These are phyloP conservation scores for Cairneyella variabilis DNA, from an alignment of 495 filamentous ascomycete species.

Conservation along the genomic window DNA sequence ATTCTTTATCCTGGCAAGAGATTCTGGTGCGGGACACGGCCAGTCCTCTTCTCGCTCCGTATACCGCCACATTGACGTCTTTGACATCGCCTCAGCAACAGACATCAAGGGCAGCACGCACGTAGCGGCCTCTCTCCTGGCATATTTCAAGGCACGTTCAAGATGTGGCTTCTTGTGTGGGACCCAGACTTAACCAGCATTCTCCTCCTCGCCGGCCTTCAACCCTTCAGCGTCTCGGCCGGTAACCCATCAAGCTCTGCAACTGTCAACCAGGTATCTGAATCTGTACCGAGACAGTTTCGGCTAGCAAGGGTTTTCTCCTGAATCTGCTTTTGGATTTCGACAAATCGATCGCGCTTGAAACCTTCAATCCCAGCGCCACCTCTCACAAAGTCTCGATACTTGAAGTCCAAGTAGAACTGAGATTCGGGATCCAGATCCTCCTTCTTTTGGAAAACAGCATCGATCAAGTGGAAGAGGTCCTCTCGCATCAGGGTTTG, in stretches of 20 bases:
- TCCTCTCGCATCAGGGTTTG: constrained; percentile 68
- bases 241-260: background rate
- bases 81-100: constrained; percentile 62
- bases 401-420: constrained; percentile 48
- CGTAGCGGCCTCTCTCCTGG: constrained; percentile 9
- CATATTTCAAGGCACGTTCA: background rate
- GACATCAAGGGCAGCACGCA: constrained; percentile 53
- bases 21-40: constrained; percentile 59
- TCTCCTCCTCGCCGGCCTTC: background rate
- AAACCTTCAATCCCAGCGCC: background rate
- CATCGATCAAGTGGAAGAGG: constrained; percentile 59
- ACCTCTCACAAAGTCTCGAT: background rate
- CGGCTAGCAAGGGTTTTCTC: background rate
- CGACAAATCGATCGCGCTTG: background rate
- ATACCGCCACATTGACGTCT: constrained; percentile 72
- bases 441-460: constrained; percentile 54
- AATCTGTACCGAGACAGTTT: background rate
- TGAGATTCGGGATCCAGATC: constrained; percentile 60
- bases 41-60: constrained; percentile 45
- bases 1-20: constrained; percentile 69
- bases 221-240: background rate
- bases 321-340: background rate
- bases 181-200: background rate
- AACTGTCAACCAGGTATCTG: background rate
- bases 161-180: background rate